Conservation (phyloP, 2,329 filamentous ascomycete species). For the Arachnopeziza araneosa region DNA sequence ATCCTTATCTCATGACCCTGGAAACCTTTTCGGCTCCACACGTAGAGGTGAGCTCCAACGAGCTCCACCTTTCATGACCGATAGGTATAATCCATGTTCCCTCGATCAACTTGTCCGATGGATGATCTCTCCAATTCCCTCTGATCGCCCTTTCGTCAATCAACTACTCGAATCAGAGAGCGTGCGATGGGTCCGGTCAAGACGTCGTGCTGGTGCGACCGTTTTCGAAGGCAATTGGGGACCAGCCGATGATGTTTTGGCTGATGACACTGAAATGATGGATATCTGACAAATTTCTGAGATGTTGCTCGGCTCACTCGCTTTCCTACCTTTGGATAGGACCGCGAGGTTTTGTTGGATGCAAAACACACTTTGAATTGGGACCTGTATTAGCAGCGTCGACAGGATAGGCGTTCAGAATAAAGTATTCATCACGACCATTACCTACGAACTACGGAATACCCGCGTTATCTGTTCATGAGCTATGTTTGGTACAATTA, state of each 20-base stretch:
- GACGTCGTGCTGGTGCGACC: constrained; percentile 82
- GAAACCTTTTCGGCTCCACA: constrained; percentile 33
- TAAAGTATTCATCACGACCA: constrained; percentile 4
- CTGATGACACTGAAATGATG: constrained; percentile 34
- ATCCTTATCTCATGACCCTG: constrained; percentile 30
- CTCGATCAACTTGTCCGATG: constrained; percentile 79
- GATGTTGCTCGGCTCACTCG: constrained; percentile 18
- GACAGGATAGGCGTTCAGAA: constrained; percentile 17
- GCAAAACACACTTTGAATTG: constrained; percentile 15
- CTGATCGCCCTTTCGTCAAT: constrained; percentile 65
- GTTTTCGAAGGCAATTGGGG: constrained; percentile 97
- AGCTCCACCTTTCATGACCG: constrained; percentile 85
- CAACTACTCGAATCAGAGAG: constrained; percentile 69
- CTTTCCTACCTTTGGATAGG: constrained; percentile 28
- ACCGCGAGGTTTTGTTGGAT: constrained; percentile 25
- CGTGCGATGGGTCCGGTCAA: constrained; percentile 71
- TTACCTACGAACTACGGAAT: constrained; percentile 14
- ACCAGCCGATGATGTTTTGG: constrained; percentile 51
- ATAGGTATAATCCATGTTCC: constrained; percentile 64
- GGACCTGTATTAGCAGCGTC: constrained; percentile 21
- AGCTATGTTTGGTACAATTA: constrained; percentile 19
- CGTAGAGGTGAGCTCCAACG: constrained; percentile 52
- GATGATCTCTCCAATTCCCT: constrained; percentile 78
- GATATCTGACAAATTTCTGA: constrained; percentile 26
- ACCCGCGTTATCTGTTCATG: constrained; percentile 16